A percentile compares a stretch with the other conserved stretches of the same genome.
Evolutionary conservation across 768 basidiomycete genomes (phyloP).

Genomic region (Daedaleopsis nitida): DNA sequence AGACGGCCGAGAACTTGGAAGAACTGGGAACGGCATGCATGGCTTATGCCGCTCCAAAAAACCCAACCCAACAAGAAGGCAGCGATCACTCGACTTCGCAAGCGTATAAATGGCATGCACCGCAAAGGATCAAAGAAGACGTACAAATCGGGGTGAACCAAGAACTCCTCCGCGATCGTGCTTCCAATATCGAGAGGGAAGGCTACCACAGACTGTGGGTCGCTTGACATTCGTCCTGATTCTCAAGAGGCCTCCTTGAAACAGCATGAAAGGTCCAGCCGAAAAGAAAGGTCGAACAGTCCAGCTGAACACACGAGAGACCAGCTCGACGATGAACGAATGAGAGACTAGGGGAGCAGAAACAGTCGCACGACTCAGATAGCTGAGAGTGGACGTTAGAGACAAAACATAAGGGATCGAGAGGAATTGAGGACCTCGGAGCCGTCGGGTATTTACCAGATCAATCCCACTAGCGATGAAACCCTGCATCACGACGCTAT

Average conservation of each 20-base stretch:
- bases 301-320: constrained; percentile 27
- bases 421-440: neutral
- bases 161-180: constrained; percentile 26
- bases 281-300: constrained; percentile 9
- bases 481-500: neutral
- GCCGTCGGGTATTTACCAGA: neutral
- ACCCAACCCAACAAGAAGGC: constrained; percentile 46
- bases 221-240: constrained; percentile 11
- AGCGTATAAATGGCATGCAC: neutral
- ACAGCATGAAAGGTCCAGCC: constrained; percentile 11
- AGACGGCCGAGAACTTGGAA: constrained; percentile 7
- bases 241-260: neutral
- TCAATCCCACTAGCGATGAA: constrained; percentile 1
- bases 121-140: constrained; percentile 12
- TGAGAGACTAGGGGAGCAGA: constrained; percentile 3
- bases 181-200: constrained; percentile 13
- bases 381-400: constrained; percentile 5
- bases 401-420: constrained; percentile 6
- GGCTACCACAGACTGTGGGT: neutral
- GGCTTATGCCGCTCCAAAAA: constrained; percentile 36
- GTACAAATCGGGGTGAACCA: constrained; percentile 38
- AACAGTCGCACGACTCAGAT: neutral
- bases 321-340: constrained; percentile 27
- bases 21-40: constrained; percentile 14
- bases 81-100: constrained; percentile 37